A percentile compares a stretch with the other conserved stretches of the same genome.
phyloP scores from a whole-genome alignment of 1,284 basidiomycete genomes.

The Mixia osmundae region DNA sequence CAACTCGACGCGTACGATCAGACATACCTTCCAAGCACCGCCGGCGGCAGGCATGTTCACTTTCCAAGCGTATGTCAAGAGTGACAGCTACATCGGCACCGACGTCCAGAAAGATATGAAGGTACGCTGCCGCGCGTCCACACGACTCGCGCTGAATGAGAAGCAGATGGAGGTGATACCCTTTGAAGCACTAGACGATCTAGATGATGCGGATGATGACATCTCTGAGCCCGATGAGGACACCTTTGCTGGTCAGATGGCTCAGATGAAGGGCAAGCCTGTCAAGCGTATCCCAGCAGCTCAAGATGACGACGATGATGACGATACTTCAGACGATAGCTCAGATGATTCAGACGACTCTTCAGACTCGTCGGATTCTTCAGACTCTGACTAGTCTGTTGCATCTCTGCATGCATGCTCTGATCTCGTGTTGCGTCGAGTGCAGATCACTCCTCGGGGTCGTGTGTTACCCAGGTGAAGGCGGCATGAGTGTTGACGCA shows the following conservation, averaged over 20 bases:
- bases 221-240: slow-evolving; percentile 94
- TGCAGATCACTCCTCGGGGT: no score
- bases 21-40: slow-evolving; percentile 86
- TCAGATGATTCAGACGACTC: background rate
- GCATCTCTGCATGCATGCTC: no score
- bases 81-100: slow-evolving; percentile 69
- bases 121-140: slow-evolving; percentile 26
- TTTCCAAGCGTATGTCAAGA: slow-evolving; percentile 65
- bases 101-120: slow-evolving; percentile 48
- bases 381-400: no score
- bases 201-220: slow-evolving; percentile 51
- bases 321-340: slow-evolving; percentile 14
- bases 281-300: slow-evolving; percentile 38
- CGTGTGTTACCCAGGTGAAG: no score
- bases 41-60: slow-evolving; percentile 60
- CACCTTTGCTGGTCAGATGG: slow-evolving; percentile 90
- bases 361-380: background rate
- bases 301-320: slow-evolving; percentile 26
- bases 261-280: slow-evolving; percentile 70
- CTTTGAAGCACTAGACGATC: slow-evolving; percentile 28
- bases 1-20: slow-evolving; percentile 54
- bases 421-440: no score
- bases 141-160: slow-evolving; percentile 10
- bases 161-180: slow-evolving; percentile 59
- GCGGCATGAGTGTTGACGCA: no score